These are phyloP conservation scores for Kodamaea ohmeri DNA, from an alignment of 1,139 yeast species.

Conservation along the genomic window DNA sequence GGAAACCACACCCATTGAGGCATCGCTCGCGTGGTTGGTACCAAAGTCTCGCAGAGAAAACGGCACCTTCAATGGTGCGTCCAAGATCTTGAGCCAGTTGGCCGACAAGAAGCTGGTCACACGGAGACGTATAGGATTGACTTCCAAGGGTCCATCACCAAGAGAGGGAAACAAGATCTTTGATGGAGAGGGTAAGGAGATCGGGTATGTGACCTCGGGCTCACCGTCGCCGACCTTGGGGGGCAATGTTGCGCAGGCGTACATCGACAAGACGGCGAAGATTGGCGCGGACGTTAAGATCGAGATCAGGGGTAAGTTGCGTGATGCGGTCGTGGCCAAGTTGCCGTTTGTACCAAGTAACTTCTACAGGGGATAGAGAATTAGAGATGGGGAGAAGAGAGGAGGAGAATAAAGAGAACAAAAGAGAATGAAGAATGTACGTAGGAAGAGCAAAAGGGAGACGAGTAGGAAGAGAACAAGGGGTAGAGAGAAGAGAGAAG, in stretches of 20 bases:
- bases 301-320: conserved; percentile 78
- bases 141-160: conserved; percentile 86
- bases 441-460: not conserved
- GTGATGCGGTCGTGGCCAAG: conserved; percentile 71
- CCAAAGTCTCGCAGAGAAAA: conserved; percentile 71
- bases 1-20: conserved; percentile 82
- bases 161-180: conserved; percentile 76
- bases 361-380: conserved; percentile 51
- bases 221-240: conserved; percentile 83
- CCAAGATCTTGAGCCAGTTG: conserved; percentile 66
- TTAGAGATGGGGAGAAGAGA: not conserved
- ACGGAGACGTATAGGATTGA: conserved; percentile 70
- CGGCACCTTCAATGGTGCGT: conserved; percentile 69
- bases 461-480: not conserved
- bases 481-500: not conserved
- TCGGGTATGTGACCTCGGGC: conserved; percentile 87
- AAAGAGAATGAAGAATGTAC: not conserved
- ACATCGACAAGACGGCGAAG: conserved; percentile 73
- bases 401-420: not conserved
- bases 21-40: conserved; percentile 84
- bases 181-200: conserved; percentile 41
- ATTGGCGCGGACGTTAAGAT: conserved; percentile 72
- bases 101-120: conserved; percentile 57
- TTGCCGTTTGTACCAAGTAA: conserved; percentile 81
- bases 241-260: conserved; percentile 92